phyloP scores from a whole-genome alignment of 257 asterid species.

The Oldenlandia corymbosa region DNA sequence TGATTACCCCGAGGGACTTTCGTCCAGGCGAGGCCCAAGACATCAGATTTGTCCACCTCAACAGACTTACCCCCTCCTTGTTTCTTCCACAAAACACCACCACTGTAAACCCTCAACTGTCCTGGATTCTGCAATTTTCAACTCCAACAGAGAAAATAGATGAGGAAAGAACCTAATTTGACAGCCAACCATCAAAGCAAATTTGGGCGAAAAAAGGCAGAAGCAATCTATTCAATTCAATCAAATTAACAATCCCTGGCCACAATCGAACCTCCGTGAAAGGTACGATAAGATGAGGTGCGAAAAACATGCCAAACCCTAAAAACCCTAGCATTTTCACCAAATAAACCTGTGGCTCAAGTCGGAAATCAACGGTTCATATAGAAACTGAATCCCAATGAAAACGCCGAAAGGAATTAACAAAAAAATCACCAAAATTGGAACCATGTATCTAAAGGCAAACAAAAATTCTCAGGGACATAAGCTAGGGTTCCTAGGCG shows the following conservation, averaged over 20 bases:
- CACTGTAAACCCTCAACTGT: conserved; percentile 71
- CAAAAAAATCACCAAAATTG: too few relatives aligned
- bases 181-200: background rate
- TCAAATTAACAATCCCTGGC: background rate
- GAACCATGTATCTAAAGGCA: too few relatives aligned
- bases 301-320: background rate
- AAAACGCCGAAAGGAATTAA: background rate
- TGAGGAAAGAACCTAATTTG: background rate
- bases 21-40: conserved; percentile 81
- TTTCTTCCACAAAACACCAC: conserved; percentile 90
- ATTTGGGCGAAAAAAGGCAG: background rate
- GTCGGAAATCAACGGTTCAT: background rate
- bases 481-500: conserved; percentile 17
- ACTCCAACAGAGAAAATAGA: background rate
- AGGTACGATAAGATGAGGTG: background rate
- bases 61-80: conserved; percentile 92
- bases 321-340: conserved; percentile 1
- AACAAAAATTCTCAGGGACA: too few relatives aligned
- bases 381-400: background rate
- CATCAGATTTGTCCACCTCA: conserved; percentile 78
- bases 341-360: background rate
- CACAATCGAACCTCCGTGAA: background rate
- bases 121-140: conserved; percentile 71
- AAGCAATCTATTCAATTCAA: background rate
- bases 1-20: conserved; percentile 87